Evolutionary conservation across 176 grass and related monocot species (phyloP), one percentile per base, ranked within the genome.

Genomic region (Ampelocalamus luodianensis): DNA sequence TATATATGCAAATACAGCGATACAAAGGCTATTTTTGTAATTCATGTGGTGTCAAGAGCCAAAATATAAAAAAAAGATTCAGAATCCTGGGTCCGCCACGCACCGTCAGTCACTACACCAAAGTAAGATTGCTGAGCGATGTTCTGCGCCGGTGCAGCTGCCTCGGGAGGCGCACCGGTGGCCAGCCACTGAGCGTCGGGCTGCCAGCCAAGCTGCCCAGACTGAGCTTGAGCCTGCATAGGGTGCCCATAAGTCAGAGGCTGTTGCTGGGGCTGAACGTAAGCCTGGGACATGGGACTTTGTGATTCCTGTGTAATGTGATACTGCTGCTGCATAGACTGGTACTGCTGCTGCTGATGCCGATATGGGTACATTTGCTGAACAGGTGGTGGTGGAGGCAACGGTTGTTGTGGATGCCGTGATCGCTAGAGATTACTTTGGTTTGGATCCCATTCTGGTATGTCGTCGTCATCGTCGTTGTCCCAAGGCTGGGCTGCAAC

Each of bases 381-480:
- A 26, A 76, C 82, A 39, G 76, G 32, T 55, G 45, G 22, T 3
- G 17, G 65, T 34, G 77, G 55, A 29, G 82, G 77, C 24, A 59
- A 53, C 16, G 27, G 27, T 10, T 65, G 60, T 40, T 37, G 46
- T 10, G 71, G 84, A 7, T 74, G 17, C 70, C 53, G 49, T 9
- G 22, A 60, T 75, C 63, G 88, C 32, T 69, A 72, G 56, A 15
- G 77, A 74, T 39, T 59, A 77, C 82, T 70, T 72, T 81, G 78
- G 50, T 78, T 80, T 29, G 83, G 90, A 42, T 79, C 51, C 88
- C 92, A 85, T 39, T 94, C 92, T 67, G 90, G 87, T 10, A 88
- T 79, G 84, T 81, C 84, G 46, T 49, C 46, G 1, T 43, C 8
- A 26, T 88, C 89, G 2, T 86, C 50, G 14, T 65, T 43, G 17